Conservation (phyloP, 192 early-diverging fungal species). For the Chytriomyces confervae region DNA sequence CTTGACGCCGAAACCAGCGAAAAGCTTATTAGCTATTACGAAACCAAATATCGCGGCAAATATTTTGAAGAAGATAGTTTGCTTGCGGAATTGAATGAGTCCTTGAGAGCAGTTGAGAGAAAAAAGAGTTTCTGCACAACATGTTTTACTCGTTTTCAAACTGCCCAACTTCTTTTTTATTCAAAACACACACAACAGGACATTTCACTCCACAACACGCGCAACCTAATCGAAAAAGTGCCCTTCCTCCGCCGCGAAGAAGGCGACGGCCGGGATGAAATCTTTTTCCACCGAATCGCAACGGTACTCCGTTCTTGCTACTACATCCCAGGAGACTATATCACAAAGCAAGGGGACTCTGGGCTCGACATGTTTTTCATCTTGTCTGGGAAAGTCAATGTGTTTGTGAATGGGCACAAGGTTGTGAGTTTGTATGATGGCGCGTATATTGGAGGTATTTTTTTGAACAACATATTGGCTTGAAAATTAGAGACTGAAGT, state of each 20-base stretch:
- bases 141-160: too few species aligned
- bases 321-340: slow-evolving; percentile 32
- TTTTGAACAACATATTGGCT: too few species aligned
- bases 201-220: slow-evolving; percentile 52
- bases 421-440: slow-evolving; percentile 39
- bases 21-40: slow-evolving; percentile 37
- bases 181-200: slow-evolving; percentile 27
- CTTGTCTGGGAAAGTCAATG: slow-evolving; percentile 45
- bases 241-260: slow-evolving; percentile 51
- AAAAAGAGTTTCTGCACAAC: too few species aligned
- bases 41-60: slow-evolving; percentile 41
- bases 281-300: slow-evolving; percentile 49
- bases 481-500: too few species aligned
- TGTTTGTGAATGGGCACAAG: slow-evolving; percentile 42
- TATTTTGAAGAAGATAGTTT: slow-evolving; percentile 38
- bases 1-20: slow-evolving; percentile 13
- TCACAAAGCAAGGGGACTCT: slow-evolving; percentile 32
- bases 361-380: slow-evolving; percentile 63
- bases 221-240: slow-evolving; percentile 48
- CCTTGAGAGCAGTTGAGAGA: not conserved
- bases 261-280: slow-evolving; percentile 52
- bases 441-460: slow-evolving; percentile 21
- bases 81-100: slow-evolving; percentile 20
- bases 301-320: slow-evolving; percentile 35
- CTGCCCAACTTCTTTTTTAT: not conserved